Evolutionary conservation across 768 basidiomycete genomes (phyloP), one percentile per base, ranked within the genome.

Genomic region (Tricholoma flavovirens): DNA sequence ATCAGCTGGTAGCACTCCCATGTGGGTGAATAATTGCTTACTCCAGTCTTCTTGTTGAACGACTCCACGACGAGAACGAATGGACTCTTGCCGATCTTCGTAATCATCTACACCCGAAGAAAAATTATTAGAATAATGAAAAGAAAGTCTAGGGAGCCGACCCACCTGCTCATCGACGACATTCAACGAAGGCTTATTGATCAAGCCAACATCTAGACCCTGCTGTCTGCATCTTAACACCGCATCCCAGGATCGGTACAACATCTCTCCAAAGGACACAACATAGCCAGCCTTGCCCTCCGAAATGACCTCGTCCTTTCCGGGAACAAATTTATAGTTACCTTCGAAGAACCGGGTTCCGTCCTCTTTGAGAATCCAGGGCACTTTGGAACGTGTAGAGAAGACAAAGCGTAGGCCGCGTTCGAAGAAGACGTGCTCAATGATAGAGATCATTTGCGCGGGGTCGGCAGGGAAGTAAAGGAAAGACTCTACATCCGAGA

Each of bases 391-490:
- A 40, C 92, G 88, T 4, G 92, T 93, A 5, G 90, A 93, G 73
- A 93, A 93, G 63, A 94, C 73, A 70, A 93, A 93, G 56, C 92
- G 87, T 11, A 93, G 42, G 19, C 92, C 91, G 40, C 81, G 81
- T 57, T 91, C 80, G 71, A 92, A 93, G 77, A 94, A 92, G 26
- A 93, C 88, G 17, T 78, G 77, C 60, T 86, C 72, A 63, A 94
- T 76, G 64, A 92, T 72, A 30, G 88, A 87, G 48, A 79, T 67
- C 90, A 93, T 93, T 68, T 93, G 90, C 36, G 81, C 69, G 4
- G 87, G 72, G 64, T 94, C 91, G 4, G 90, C 92, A 19, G 92
- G 90, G 86, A 93, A 93, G 75, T 93, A 94, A 29, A 94, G 75
- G 74, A 76, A 84, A 7, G 90, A 86, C 48, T 89, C 81, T 8